phyloP scores from a whole-genome alignment of 306 rosid species.

The Lathyrus tuberosus region DNA sequence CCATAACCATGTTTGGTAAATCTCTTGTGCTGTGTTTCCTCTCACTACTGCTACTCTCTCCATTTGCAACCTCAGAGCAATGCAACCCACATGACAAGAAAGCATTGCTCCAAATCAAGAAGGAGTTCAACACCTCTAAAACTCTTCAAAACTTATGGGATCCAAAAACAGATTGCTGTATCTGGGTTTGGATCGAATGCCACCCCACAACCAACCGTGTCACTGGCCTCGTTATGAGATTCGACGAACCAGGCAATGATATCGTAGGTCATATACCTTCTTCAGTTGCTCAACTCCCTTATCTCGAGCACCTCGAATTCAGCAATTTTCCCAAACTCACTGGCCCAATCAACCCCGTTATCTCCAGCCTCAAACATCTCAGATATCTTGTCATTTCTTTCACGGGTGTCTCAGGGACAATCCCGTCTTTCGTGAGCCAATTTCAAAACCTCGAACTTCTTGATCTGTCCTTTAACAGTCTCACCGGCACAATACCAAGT shows the following conservation, averaged over 20 bases:
- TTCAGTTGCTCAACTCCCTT: conserved; percentile 67
- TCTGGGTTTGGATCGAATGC: conserved; percentile 62
- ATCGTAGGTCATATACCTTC: conserved; percentile 61
- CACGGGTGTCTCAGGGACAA: conserved; percentile 53
- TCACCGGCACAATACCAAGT: conserved; percentile 56
- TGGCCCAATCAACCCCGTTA: conserved; percentile 56
- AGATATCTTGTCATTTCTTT: not conserved
- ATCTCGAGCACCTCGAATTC: conserved; percentile 46
- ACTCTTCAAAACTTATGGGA: conserved; percentile 61
- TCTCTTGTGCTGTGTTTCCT: not conserved
- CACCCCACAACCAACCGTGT: conserved; percentile 61
- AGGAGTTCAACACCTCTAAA: conserved; percentile 58
- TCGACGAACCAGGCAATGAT: conserved; percentile 13
- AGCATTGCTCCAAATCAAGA: conserved; percentile 63
- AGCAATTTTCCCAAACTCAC: conserved; percentile 54
- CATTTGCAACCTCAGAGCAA: conserved; percentile 44
- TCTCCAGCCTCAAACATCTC: conserved; percentile 60
- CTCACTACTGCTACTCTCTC: conserved; percentile 29
- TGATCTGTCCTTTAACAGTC: conserved; percentile 56
- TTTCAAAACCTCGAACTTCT: conserved; percentile 50
- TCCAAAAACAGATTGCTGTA: conserved; percentile 59
- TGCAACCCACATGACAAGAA: conserved; percentile 74
- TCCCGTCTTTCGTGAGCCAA: conserved; percentile 59
- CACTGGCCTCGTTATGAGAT: conserved; percentile 48
- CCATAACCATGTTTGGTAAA: not conserved